phyloP scores from a whole-genome alignment of 495 filamentous ascomycete species.

The Xylaria cubensis region DNA sequence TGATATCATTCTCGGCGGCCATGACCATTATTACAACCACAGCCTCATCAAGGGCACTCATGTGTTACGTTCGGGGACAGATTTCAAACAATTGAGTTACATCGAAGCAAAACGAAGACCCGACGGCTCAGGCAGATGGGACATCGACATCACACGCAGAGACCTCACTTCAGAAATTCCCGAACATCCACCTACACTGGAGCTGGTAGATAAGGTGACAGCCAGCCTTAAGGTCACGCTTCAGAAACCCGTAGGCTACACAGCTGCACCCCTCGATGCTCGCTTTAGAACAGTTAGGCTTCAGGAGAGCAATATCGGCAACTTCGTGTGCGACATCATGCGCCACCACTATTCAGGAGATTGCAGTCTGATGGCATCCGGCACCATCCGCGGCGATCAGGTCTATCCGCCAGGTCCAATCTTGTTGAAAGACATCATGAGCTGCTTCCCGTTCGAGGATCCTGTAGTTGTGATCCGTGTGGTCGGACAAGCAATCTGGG shows the following conservation, averaged over 20 bases:
- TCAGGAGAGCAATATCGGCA: conserved; percentile 81
- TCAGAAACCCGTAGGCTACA: conserved; percentile 84
- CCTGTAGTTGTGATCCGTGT: conserved; percentile 80
- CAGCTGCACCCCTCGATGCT: conserved; percentile 78
- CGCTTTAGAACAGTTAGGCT: conserved; percentile 82
- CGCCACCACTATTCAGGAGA: conserved; percentile 79
- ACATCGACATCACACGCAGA: conserved; percentile 76
- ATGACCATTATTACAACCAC: conserved; percentile 89
- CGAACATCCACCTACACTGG: conserved; percentile 60
- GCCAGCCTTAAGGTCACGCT: conserved; percentile 73
- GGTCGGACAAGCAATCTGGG: conserved; percentile 68
- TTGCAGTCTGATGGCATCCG: conserved; percentile 82
- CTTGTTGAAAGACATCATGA: conserved; percentile 72
- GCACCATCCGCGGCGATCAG: conserved; percentile 90
- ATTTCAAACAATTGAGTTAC: conserved; percentile 91
- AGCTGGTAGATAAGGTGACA: conserved; percentile 71
- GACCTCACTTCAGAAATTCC: conserved; percentile 73
- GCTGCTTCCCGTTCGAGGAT: conserved; percentile 90
- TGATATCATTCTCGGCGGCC: conserved; percentile 86
- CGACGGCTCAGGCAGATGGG: conserved; percentile 63
- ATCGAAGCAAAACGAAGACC: conserved; percentile 70
- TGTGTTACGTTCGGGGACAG: conserved; percentile 80
- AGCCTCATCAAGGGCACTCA: conserved; percentile 76
- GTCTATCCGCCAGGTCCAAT: conserved; percentile 83
- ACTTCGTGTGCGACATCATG: conserved; percentile 92